These are phyloP conservation scores for Phytopythium vexans DNA, from an alignment of 352 stramenopile species.

Conservation along the genomic window DNA sequence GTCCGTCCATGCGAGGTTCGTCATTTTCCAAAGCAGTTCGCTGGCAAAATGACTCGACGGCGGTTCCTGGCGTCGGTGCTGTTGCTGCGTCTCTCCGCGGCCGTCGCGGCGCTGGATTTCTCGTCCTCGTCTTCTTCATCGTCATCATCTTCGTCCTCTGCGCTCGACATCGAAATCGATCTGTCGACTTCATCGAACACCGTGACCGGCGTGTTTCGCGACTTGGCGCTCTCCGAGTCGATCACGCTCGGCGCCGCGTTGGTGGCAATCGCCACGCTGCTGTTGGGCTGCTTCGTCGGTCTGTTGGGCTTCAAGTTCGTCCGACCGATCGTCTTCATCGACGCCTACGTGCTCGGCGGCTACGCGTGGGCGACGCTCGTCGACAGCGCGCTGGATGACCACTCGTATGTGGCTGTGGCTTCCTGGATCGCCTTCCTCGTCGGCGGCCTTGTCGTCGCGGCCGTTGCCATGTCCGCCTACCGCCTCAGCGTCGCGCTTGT, in stretches of 20 bases:
- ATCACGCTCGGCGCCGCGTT: not conserved
- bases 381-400: slow-evolving; percentile 2
- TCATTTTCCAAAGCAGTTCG: too few relatives aligned
- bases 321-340: slow-evolving; percentile 6
- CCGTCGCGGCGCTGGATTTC: not conserved
- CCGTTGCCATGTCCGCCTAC: not conserved
- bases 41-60: too few relatives aligned
- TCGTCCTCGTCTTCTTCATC: not conserved
- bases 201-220: not conserved
- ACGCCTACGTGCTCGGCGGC: slow-evolving; percentile 4
- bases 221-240: not conserved
- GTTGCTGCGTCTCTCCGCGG: not conserved
- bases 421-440: slow-evolving; percentile 4
- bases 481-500: not conserved
- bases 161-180: not conserved
- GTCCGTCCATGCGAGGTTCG: too few relatives aligned
- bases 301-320: not conserved
- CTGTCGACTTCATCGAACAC: not conserved
- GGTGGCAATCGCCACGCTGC: slow-evolving; percentile 1
- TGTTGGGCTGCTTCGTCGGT: not conserved
- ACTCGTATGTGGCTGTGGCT: slow-evolving; percentile 1
- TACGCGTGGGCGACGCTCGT: slow-evolving; percentile 6
- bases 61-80: not conserved
- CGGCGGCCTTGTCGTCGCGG: slow-evolving; percentile 3
- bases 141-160: slow-evolving; percentile 1